Evolutionary conservation across 2,329 filamentous ascomycete genomes (phyloP).

Genomic region (Clonostachys rhizophaga): DNA sequence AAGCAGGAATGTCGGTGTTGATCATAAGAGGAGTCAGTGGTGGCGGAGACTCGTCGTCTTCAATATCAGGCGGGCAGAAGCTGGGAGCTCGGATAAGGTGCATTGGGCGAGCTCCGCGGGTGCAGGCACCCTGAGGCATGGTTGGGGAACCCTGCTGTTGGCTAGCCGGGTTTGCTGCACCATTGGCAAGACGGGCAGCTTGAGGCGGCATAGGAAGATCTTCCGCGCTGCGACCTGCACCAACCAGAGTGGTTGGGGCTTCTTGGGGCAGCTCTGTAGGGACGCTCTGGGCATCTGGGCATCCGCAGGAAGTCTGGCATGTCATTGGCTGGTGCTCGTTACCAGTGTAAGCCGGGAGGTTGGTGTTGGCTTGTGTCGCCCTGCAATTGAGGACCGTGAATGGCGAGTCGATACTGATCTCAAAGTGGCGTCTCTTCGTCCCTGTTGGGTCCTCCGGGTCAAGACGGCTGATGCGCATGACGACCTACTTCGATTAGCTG

Average conservation of each 20-base stretch:
- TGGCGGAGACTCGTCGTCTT: constrained; percentile 56
- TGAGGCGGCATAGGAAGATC: constrained; percentile 45
- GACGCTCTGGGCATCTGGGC: constrained; percentile 44
- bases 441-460: constrained; percentile 70
- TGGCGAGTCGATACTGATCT: constrained; percentile 94
- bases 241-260: constrained; percentile 48
- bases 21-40: constrained; percentile 15
- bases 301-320: constrained; percentile 45
- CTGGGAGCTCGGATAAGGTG: constrained; percentile 80
- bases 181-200: constrained; percentile 44
- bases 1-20: not conserved
- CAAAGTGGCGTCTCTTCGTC: constrained; percentile 79
- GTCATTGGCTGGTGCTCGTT: constrained; percentile 41
- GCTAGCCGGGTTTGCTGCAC: constrained; percentile 20
- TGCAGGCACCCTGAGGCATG: not conserved
- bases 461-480: constrained; percentile 83
- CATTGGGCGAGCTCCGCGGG: constrained; percentile 60
- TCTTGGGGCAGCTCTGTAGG: constrained; percentile 63
- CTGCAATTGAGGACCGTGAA: constrained; percentile 91
- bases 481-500: constrained; percentile 52
- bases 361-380: constrained; percentile 86
- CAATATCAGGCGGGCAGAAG: constrained; percentile 83
- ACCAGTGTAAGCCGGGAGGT: constrained; percentile 70
- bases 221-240: constrained; percentile 24
- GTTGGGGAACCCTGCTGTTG: constrained; percentile 9